Evolutionary conservation across 1,284 basidiomycete species (phyloP).

Genomic region (Anthracocystis setariae): DNA sequence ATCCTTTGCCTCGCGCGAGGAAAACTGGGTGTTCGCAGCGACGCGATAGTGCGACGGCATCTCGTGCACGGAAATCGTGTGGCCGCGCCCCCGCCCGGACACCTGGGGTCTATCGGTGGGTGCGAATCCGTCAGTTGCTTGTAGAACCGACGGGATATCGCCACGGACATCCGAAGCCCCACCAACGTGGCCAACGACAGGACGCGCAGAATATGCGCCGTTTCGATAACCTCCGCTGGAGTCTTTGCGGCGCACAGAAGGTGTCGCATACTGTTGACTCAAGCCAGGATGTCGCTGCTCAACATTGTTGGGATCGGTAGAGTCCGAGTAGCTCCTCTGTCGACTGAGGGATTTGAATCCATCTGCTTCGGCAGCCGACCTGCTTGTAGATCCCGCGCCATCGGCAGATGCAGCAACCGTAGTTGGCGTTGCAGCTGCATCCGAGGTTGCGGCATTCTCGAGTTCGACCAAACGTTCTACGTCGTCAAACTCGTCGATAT

Average conservation of each 20-base stretch:
- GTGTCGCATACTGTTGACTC: conserved; percentile 19
- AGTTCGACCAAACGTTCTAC: conserved; percentile 45
- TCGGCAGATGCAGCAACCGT: conserved; percentile 9
- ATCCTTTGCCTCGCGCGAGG: neutral
- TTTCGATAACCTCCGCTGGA: conserved; percentile 15
- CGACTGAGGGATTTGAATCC: conserved; percentile 23
- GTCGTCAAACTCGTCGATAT: conserved; percentile 48
- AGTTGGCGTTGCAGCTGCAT: conserved; percentile 12
- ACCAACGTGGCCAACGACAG: neutral
- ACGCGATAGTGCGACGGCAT: conserved; percentile 16
- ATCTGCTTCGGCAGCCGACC: conserved; percentile 6
- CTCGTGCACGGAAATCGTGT: conserved; percentile 30
- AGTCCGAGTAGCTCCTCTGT: conserved; percentile 52
- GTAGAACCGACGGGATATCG: conserved; percentile 33
- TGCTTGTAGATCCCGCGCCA: neutral
- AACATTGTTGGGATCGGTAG: conserved; percentile 18
- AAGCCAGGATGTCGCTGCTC: conserved; percentile 20
- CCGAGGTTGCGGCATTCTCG: conserved; percentile 19
- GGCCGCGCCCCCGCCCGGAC: conserved; percentile 23
- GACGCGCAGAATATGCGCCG: conserved; percentile 2
- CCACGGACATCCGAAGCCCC: neutral
- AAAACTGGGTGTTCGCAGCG: neutral
- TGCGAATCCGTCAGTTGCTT: conserved; percentile 9
- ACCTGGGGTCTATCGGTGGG: conserved; percentile 2
- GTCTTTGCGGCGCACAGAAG: conserved; percentile 31